Base-by-base conservation (phyloP, 2,329 filamentous ascomycete species). In the Colletotrichum musicola region DNA sequence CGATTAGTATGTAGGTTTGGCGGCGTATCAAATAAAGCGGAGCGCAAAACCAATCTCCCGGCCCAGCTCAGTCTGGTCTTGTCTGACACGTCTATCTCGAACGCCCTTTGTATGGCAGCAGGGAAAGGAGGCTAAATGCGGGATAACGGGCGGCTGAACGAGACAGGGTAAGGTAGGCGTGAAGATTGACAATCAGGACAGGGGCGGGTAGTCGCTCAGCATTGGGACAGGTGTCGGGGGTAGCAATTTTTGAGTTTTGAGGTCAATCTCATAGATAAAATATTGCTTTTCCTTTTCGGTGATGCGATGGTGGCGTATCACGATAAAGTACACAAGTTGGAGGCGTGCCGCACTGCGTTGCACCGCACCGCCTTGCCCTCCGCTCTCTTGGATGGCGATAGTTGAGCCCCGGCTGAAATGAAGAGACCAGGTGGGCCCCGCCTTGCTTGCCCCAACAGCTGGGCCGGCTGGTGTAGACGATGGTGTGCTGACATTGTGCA, bases 401-500 rank as follows among this genome's bases (percentile, higher is more conserved):
- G 62, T 44, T 51, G 55, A 65, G 65, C 20, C 20, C 55, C 30
- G 25, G 42, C 55, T 51, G 27, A 20, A 30, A 35, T 35, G 40
- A 14, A 38, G 25, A 44, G 53, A 58, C 62, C 44, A 61, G 55
- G 62, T 56, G 49, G 62, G 55, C 42, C 40, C 13, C 40, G 40
- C 40, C 50, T 56, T 56, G 62, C 13, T 38, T 38, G 42, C 40
- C 55, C 62, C 42, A 38, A 55, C 22, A 61, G 30, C 53, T 64
- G 60, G 51, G 20, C 47, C 27, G 22, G 42, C 49, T 30, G 47
- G 38, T 44, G n/a, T n/a, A 54, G 7, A 10, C 2, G 60, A 18
- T 64, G 64, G 64, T 68, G 61, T 68, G 67, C 63, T 69, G 63
- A 68, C 51, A 54, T 25, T 55, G 67, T 53, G 46, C 40, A 49